These are phyloP conservation scores for Aureobasidium pullulans DNA, from an alignment of 2,329 filamentous ascomycete species.

Conservation along the genomic window DNA sequence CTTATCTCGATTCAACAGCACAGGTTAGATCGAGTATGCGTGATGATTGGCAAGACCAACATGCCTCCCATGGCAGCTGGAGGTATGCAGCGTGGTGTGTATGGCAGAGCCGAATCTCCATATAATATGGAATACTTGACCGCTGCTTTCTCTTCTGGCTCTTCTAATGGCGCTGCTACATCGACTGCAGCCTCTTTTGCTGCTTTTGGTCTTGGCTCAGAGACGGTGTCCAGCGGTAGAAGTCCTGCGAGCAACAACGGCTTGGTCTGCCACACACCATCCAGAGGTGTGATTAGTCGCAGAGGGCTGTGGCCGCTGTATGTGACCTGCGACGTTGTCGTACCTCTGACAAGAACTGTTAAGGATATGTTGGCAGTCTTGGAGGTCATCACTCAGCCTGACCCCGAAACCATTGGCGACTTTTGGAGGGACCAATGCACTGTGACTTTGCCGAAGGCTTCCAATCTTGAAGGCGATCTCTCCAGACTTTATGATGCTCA, in stretches of 20 bases:
- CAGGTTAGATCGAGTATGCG: slow-evolving; percentile 21
- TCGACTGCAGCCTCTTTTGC: slow-evolving; percentile 45
- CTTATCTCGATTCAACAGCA: too few species aligned
- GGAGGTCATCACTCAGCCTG: slow-evolving; percentile 40
- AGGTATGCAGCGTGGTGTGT: slow-evolving; percentile 51
- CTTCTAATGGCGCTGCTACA: slow-evolving; percentile 50
- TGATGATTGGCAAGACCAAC: slow-evolving; percentile 51
- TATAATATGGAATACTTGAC: slow-evolving; percentile 49
- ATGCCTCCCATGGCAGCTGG: slow-evolving; percentile 55
- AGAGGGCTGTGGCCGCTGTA: slow-evolving; percentile 51
- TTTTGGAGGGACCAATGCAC: slow-evolving; percentile 49
- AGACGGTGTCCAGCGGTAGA: slow-evolving; percentile 51
- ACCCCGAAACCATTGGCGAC: slow-evolving; percentile 38
- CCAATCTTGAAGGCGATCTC: slow-evolving; percentile 16
- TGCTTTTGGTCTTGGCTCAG: slow-evolving; percentile 47
- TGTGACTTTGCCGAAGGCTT: slow-evolving; percentile 33
- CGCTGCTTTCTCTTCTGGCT: slow-evolving; percentile 50
- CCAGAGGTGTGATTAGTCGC: slow-evolving; percentile 44
- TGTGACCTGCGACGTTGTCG: slow-evolving; percentile 48
- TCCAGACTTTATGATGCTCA: slow-evolving; percentile 20
- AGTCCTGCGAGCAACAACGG: slow-evolving; percentile 52
- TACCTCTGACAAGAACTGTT: slow-evolving; percentile 46
- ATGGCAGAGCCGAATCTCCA: slow-evolving; percentile 50
- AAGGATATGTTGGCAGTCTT: slow-evolving; percentile 45
- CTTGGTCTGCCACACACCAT: slow-evolving; percentile 50